Evolutionary conservation across 441 rosid species (phyloP), one percentile per base, ranked within the genome.

Genomic region (Gossypium laxum): DNA sequence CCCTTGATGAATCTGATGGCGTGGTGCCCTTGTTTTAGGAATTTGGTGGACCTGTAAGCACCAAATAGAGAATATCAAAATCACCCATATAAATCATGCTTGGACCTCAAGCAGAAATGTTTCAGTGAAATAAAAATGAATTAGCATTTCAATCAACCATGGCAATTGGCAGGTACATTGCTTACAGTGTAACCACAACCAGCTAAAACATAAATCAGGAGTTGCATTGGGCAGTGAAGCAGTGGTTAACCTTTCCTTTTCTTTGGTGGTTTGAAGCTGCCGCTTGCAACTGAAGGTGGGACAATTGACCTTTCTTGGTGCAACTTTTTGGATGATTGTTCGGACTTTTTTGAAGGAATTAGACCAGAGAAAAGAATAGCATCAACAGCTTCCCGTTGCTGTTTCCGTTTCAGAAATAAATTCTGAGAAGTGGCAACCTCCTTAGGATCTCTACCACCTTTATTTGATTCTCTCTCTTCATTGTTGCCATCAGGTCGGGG

Each of bases 351-450:
- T 5, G 95, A 86, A 74, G 98, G 86, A 81, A 92, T 85, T 73
- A 95, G 85, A 79, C 96, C 86, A 12, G 97, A 82, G 65, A 63
- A 77, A 68, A 95, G 92, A 82, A 95, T 89, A 58, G 98, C 95
- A 70, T 87, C 91, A 76, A 91, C 96, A 75, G 92, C 96, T 80
- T 89, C 92, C 22, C 98, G 92, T 70, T 92, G 90, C 48, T 85
- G 83, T 80, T 91, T 92, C 74, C 97, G 84, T 83, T 88, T 85
- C 17, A 84, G 68, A 59, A 83, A 78, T 34, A 84, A 51, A 81
- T 87, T 89, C 56, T 79, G 81, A 76, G 75, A 80, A 75, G 82
- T 74, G 54, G 82, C 82, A 48, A 52, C 79, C 28, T 72, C 63
- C 77, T 58, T 80, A 71, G 83, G 69, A 77, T 61, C 79, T 63